A percentile compares a stretch with the other conserved stretches of the same genome.
These are phyloP conservation scores for Ogataea siamensis DNA, from an alignment of 805 yeast species.

Conservation along the genomic window DNA sequence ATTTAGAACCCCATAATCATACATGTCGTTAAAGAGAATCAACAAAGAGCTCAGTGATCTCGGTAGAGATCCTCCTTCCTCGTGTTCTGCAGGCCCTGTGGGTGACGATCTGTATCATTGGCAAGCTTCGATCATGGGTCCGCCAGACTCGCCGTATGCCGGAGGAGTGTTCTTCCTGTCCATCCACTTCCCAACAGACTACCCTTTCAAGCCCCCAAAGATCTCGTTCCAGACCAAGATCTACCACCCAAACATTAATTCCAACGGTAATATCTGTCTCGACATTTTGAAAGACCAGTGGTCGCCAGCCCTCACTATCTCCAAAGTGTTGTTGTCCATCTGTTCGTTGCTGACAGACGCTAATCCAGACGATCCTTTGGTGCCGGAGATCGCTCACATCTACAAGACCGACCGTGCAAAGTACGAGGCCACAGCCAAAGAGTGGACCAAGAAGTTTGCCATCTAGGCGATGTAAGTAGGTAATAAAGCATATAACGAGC, in stretches of 20 bases:
- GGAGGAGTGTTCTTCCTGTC: conserved; percentile 92
- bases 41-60: conserved; percentile 93
- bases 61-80: conserved; percentile 98
- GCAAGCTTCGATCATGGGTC: conserved; percentile 99
- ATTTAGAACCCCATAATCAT: conserved; percentile 13
- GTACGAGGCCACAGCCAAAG: conserved; percentile 95
- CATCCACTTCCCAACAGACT: conserved; percentile 98
- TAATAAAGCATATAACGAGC: conserved; percentile 12
- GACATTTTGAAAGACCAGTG: conserved; percentile 97
- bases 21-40: conserved; percentile 91
- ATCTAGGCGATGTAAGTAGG: conserved; percentile 44
- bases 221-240: conserved; percentile 90
- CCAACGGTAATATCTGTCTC: conserved; percentile 93
- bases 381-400: conserved; percentile 95
- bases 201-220: conserved; percentile 98
- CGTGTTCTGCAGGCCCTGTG: conserved; percentile 98
- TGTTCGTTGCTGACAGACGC: conserved; percentile 97
- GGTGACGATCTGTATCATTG: conserved; percentile 98
- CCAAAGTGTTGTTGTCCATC: conserved; percentile 90
- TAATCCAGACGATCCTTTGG: conserved; percentile 98
- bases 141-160: conserved; percentile 84
- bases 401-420: conserved; percentile 92
- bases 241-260: conserved; percentile 96
- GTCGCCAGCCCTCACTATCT: conserved; percentile 97
- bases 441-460: conserved; percentile 98